Percentiles rank a stretch among this genome's conserved stretches.
Evolutionary conservation across 805 yeast genomes (phyloP).

Genomic region (Barnettozyma populi): DNA sequence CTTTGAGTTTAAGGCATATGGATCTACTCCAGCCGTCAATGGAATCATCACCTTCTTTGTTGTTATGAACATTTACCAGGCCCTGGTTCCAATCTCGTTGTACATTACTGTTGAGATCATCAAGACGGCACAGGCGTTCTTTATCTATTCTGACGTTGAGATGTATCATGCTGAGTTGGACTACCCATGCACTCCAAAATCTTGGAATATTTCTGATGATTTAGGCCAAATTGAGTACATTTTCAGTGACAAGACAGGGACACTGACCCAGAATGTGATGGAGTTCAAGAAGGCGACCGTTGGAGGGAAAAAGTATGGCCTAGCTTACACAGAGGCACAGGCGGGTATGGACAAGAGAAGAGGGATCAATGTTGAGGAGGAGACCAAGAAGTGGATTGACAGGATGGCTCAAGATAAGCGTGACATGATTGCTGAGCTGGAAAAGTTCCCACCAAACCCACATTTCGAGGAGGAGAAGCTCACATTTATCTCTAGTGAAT

Average conservation of each 20-base stretch:
- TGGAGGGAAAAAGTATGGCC: conserved; percentile 65
- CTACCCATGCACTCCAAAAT: conserved; percentile 77
- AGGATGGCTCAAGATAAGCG: conserved; percentile 50
- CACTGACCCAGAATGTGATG: conserved; percentile 79
- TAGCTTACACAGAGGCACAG: conserved; percentile 78
- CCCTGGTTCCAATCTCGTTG: conserved; percentile 76
- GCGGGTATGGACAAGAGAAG: conserved; percentile 72
- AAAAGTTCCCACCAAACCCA: conserved; percentile 30
- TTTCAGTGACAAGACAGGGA: conserved; percentile 81
- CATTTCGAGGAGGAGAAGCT: conserved; percentile 49
- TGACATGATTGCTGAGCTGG: conserved; percentile 47
- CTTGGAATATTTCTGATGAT: conserved; percentile 84
- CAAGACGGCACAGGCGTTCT: conserved; percentile 74
- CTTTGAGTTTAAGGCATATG: conserved; percentile 65
- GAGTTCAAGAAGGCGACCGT: conserved; percentile 79
- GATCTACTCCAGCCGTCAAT: conserved; percentile 56
- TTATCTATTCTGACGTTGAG: conserved; percentile 67
- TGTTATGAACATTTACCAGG: conserved; percentile 68
- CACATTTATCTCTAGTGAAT: conserved; percentile 64
- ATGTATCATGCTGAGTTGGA: conserved; percentile 68
- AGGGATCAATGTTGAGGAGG: conserved; percentile 65
- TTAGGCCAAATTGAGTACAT: conserved; percentile 81
- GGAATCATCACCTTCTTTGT: conserved; percentile 73
- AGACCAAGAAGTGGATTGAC: conserved; percentile 43
- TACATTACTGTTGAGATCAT: conserved; percentile 79